Base-by-base conservation (phyloP, 768 basidiomycete genomes). In the Bullera alba region DNA sequence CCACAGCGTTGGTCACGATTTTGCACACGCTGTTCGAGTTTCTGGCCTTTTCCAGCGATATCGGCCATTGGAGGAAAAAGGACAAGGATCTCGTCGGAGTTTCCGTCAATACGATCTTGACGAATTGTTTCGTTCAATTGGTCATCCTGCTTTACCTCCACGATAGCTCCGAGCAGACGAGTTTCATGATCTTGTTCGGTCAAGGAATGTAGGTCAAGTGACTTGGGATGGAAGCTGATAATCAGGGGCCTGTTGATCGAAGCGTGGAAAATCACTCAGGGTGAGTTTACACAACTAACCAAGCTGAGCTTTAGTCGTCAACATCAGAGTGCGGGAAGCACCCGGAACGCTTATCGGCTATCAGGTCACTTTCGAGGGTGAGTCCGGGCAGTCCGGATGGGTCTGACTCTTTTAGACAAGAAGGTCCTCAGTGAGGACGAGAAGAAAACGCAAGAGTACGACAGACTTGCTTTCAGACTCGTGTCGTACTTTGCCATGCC, bases 341-440 rank as follows among this genome's bases (percentile, higher is more conserved):
- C 66, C 82, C 4, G 85, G 84, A 19, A 81, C 84, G 38, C 52
- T 76, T 46, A 61, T 96, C 25, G 90, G 90, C 16, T 92, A 90
- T 75, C 79, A 77, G 69, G 60, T 97, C 51, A 79, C 83, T 32
- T 82, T 97, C 63, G 86, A 83, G 76, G 87, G 88, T 86, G 70
- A 51, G 76, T 50, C 14, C 55, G 46, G 41, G 17, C 16, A 14
- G 2, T 28, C 22, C 16, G 4, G 17, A 4, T 17, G 32, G 21
- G 22, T 8, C 42, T 55, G 42, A 55, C 32, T 21, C n/a, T 15
- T 46, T 44, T 51, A 78, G 95, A 97, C 77, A 97, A 96, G 73
- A 91, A 97, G 67, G 84, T 91, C 45, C 78, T 96, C n/a, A 86
- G 79, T 57, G 92, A 95, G 65, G 92, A 96, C 65, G 95, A 99